Conservation (phyloP, 1,284 basidiomycete genomes). For the Leccinum brunneo-olivaceum region DNA sequence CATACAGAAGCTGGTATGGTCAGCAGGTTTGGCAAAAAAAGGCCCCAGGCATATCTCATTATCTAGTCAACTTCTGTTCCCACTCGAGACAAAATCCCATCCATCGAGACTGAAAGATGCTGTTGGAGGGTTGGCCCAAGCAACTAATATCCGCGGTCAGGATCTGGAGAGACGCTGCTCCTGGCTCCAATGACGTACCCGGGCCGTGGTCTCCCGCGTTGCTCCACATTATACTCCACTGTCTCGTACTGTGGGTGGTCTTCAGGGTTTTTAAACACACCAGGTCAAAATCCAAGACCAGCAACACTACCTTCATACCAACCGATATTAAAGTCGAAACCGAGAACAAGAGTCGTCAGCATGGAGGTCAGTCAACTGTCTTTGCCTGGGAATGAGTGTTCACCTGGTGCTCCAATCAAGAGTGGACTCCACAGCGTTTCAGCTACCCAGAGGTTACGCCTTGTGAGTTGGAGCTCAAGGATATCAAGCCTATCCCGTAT, state of each 20-base stretch:
- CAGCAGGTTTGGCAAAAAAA: no score
- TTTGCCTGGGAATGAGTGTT: constrained; percentile 1
- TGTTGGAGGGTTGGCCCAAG: constrained; percentile 5
- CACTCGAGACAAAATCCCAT: no score
- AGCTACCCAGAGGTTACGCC: constrained; percentile 46
- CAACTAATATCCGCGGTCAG: constrained; percentile 13
- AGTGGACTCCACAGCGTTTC: constrained; percentile 46
- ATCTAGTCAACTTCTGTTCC: no score
- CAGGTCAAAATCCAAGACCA: neutral
- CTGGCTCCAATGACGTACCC: constrained; percentile 24
- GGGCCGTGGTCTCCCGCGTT: constrained; percentile 2
- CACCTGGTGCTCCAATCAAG: constrained; percentile 30
- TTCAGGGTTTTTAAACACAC: constrained; percentile 12
- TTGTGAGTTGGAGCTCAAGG: constrained; percentile 33
- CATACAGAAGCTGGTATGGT: no score
- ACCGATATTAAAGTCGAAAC: constrained; percentile 3
- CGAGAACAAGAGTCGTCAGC: constrained; percentile 20
- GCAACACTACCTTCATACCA: neutral
- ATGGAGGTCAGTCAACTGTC: constrained; percentile 18
- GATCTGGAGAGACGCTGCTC: constrained; percentile 3
- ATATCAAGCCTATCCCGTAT: constrained; percentile 52
- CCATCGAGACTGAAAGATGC: no score
- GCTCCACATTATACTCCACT: constrained; percentile 18
- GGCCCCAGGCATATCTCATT: no score
- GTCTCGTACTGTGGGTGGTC: constrained; percentile 10